These are phyloP conservation scores for Ilex asprella DNA, from an alignment of 257 asterid species.

Conservation along the genomic window DNA sequence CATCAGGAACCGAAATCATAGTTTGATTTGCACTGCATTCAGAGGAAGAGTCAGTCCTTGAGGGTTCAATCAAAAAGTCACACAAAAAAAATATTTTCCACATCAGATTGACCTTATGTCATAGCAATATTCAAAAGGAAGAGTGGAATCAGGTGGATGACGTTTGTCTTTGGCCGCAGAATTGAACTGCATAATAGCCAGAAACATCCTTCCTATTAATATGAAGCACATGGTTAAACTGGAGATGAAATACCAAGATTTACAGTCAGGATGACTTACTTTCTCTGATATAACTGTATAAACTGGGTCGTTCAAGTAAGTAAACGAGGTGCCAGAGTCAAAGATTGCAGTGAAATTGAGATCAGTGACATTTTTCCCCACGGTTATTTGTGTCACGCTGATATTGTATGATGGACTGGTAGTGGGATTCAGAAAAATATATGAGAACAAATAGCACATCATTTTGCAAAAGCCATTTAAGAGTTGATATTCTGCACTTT, in stretches of 20 bases:
- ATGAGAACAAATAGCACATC: neutral
- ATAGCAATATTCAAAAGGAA: constrained; percentile 80
- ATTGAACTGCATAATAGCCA: constrained; percentile 49
- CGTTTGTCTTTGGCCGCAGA: constrained; percentile 53
- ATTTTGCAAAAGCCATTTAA: neutral
- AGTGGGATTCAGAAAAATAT: constrained; percentile 3
- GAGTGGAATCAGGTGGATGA: constrained; percentile 30
- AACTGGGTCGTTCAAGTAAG: constrained; percentile 80
- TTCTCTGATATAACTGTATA: constrained; percentile 46
- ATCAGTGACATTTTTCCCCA: constrained; percentile 44
- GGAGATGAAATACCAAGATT: neutral
- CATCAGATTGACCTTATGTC: constrained; percentile 42
- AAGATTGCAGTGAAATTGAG: constrained; percentile 60
- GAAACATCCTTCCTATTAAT: neutral
- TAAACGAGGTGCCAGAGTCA: constrained; percentile 95
- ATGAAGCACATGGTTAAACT: neutral
- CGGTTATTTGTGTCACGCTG: constrained; percentile 60
- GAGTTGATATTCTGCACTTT: neutral
- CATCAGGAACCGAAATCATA: constrained; percentile 32
- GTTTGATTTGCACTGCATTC: constrained; percentile 53
- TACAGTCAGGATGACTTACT: constrained; percentile 32
- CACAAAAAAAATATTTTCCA: neutral
- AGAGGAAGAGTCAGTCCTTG: constrained; percentile 13
- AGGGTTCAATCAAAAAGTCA: neutral
- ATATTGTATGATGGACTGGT: constrained; percentile 75